These are phyloP conservation scores for Discostella stelligera DNA, from an alignment of 352 stramenopile species.

Conservation along the genomic window DNA sequence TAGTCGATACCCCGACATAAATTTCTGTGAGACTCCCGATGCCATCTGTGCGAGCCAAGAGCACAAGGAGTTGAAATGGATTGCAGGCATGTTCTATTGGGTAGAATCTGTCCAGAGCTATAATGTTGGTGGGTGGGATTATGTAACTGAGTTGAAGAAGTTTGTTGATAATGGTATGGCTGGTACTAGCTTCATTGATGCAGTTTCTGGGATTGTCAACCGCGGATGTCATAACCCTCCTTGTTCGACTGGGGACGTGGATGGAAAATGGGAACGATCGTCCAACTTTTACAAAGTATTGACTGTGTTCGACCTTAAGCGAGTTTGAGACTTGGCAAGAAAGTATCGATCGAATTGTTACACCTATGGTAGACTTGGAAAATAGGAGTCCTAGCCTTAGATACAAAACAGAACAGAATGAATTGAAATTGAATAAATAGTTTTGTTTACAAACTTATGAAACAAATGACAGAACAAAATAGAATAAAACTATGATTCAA, in stretches of 20 bases:
- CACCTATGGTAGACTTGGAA: too few relatives aligned
- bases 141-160: constrained; percentile 46
- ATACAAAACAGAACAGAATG: too few relatives aligned
- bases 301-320: constrained; percentile 8
- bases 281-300: constrained; percentile 23
- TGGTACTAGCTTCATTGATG: constrained; percentile 57
- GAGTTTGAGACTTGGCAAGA: not conserved
- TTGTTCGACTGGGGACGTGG: constrained; percentile 14
- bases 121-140: constrained; percentile 46
- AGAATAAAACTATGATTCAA: not conserved
- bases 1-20: constrained; percentile 32
- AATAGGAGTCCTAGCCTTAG: too few relatives aligned
- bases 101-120: constrained; percentile 53
- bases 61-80: constrained; percentile 58
- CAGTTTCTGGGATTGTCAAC: constrained; percentile 58
- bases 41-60: constrained; percentile 47
- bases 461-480: not conserved
- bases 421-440: too few relatives aligned
- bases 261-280: constrained; percentile 14
- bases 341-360: too few relatives aligned
- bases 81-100: constrained; percentile 60
- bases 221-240: constrained; percentile 8
- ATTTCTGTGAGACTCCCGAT: constrained; percentile 54
- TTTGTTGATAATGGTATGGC: constrained; percentile 61
- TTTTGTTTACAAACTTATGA: constrained; percentile 3